A percentile compares a stretch with the other conserved stretches of the same genome.
Evolutionary conservation across 2,329 filamentous ascomycete species (phyloP).

Genomic region (Rhinocladiella similis): DNA sequence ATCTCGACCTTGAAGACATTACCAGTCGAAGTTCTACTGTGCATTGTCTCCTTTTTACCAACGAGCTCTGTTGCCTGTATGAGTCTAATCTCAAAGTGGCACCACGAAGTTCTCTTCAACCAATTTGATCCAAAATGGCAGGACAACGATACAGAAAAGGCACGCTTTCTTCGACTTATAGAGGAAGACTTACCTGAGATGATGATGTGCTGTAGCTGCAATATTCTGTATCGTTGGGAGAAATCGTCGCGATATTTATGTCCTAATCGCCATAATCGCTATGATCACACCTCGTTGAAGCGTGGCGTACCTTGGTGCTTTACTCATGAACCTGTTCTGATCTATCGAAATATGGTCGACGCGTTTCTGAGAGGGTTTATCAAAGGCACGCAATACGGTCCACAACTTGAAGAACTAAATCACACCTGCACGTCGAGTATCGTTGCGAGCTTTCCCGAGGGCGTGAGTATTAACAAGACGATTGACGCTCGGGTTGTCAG

Average conservation of each 20-base stretch:
- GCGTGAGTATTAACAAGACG: slow-evolving; percentile 11
- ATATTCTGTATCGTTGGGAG: slow-evolving; percentile 11
- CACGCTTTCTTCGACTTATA: slow-evolving; percentile 9
- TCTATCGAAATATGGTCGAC: slow-evolving; percentile 17
- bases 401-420: slow-evolving; percentile 16
- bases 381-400: slow-evolving; percentile 15
- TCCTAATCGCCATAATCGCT: slow-evolving; percentile 8
- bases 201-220: slow-evolving; percentile 10
- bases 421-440: slow-evolving; percentile 8
- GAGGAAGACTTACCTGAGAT: slow-evolving; percentile 13
- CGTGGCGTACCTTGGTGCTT: slow-evolving; percentile 14
- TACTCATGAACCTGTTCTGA: slow-evolving; percentile 8
- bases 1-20: slow-evolving; percentile 5
- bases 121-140: not conserved
- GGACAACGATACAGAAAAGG: slow-evolving; percentile 4
- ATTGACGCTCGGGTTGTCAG: slow-evolving; percentile 13
- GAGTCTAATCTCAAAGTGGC: slow-evolving; percentile 6
- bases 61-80: slow-evolving; percentile 9
- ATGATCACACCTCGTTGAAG: slow-evolving; percentile 5
- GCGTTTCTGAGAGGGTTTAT: slow-evolving; percentile 16
- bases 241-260: slow-evolving; percentile 3
- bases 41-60: slow-evolving; percentile 15
- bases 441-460: slow-evolving; percentile 9
- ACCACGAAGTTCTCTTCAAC: slow-evolving; percentile 2
- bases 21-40: slow-evolving; percentile 5